Percentiles rank a stretch among this genome's conserved stretches.
Evolutionary conservation across 768 basidiomycete species (phyloP).

Genomic region (Hemileccinum rubropunctum): DNA sequence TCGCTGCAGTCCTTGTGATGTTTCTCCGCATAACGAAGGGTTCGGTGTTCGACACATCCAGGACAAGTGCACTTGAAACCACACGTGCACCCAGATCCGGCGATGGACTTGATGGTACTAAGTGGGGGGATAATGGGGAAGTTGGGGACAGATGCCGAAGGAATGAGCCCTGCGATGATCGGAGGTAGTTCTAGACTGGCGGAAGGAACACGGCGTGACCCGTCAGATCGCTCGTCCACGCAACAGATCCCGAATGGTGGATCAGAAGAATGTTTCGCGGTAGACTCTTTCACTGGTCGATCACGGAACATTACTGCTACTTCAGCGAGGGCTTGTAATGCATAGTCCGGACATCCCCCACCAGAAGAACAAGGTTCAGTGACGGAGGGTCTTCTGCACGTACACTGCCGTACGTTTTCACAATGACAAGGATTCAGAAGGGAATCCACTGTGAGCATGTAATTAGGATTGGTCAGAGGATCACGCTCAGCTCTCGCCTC

Average conservation of each 20-base stretch:
- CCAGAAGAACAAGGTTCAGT: conserved; percentile 2
- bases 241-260: conserved; percentile 24
- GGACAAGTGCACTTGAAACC: conserved; percentile 69
- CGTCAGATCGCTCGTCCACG: not conserved
- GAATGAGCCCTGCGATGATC: conserved; percentile 32
- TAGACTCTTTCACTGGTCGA: conserved; percentile 4
- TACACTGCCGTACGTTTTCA: conserved; percentile 52
- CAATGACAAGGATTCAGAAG: conserved; percentile 67
- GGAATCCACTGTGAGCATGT: conserved; percentile 42
- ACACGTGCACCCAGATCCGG: conserved; percentile 71
- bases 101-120: conserved; percentile 53
- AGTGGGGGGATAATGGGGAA: conserved; percentile 63
- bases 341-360: conserved; percentile 8
- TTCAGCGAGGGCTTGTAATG: conserved; percentile 37
- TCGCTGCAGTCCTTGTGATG: conserved; percentile 40
- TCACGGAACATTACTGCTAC: conserved; percentile 30
- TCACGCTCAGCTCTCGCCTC: conserved; percentile 35
- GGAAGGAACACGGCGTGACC: conserved; percentile 4
- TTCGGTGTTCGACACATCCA: conserved; percentile 71
- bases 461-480: not conserved
- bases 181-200: conserved; percentile 48
- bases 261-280: conserved; percentile 3
- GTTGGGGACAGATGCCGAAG: conserved; percentile 32
- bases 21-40: conserved; percentile 40
- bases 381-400: conserved; percentile 34